Base-by-base conservation (phyloP, 192 early-diverging fungal genomes). In the Coemansia sp. region DNA sequence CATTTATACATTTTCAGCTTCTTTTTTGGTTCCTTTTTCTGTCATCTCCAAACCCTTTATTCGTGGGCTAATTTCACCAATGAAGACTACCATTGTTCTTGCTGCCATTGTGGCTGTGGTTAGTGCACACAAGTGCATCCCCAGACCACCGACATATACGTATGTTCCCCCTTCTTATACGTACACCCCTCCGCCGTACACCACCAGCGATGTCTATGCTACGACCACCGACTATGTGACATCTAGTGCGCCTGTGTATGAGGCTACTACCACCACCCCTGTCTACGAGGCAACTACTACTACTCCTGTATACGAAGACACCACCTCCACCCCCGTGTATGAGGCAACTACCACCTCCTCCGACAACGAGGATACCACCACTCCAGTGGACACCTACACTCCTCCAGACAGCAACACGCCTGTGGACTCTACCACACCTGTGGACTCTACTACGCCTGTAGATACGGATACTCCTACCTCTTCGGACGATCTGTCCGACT, bases 81-180 rank as follows among this genome's bases (percentile, higher is more conserved):
- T 76, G 74, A 76, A 70, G 53, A 40, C 54, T 37, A 19, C 63
- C 2, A 15, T 76, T 59, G 68, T 76, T 40, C 20, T 69, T 23
- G 50, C 53, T 20, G 55, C 64, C 10, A 44, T 61, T 63, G 47
- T 34, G 8, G 72, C 72, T 7, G 53, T 58, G 17, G 64, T 57
- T 34, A 67, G 55, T 41, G 68, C 74, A 42, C 52, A 54, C 42
- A 76, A 76, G 47, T 76, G 74, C 29, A 55, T 67, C 31, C 74
- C 74, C 41, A 62, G 74, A 17, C 73, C 62, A 29, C 72, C 72
- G 8, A 48, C 45, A 6, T 29, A 28, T 17, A 53, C 50, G 25
- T 53, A 53, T 53, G 28, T 29, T 17, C 65, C 70, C 31, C 53
- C 31, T 17, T 36, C 63, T 41, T 61, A 65, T 36, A 61, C 56